Evolutionary conservation across 148 eudicot genomes (phyloP).

Genomic region (Rhododendron mucronatum): DNA sequence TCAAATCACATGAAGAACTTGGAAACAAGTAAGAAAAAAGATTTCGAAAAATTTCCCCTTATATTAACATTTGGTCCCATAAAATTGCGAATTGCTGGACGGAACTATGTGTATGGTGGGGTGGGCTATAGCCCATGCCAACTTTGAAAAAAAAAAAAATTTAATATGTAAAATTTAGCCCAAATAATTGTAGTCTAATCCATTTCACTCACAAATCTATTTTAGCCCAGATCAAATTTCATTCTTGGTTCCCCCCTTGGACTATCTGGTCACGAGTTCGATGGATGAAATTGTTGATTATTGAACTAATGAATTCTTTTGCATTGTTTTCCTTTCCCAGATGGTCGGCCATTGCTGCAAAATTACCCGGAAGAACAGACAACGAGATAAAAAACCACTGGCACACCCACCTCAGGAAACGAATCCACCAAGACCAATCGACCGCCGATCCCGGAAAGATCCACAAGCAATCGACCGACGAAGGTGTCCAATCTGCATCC

Average conservation of each 20-base stretch:
- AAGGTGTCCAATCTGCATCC: background rate
- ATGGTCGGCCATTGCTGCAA: conserved; percentile 35
- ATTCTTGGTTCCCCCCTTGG: too few relatives aligned
- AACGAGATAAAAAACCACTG: conserved; percentile 36
- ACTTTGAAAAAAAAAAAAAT: too few relatives aligned
- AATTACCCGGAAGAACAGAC: conserved; percentile 36
- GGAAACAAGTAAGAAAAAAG: conserved; percentile 34
- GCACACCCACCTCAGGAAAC: conserved; percentile 32
- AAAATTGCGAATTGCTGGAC: too few relatives aligned
- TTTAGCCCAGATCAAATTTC: too few relatives aligned
- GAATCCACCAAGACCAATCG: background rate
- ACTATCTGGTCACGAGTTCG: too few relatives aligned
- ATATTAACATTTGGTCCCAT: background rate
- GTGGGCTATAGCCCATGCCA: too few relatives aligned
- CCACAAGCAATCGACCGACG: background rate
- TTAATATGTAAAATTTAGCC: too few relatives aligned
- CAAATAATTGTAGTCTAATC: too few relatives aligned
- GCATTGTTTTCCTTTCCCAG: conserved; percentile 11
- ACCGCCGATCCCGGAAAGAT: background rate
- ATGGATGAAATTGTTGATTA: too few relatives aligned
- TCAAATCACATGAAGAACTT: conserved; percentile 26
- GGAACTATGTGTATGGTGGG: too few relatives aligned
- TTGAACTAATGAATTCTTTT: background rate
- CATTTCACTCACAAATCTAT: too few relatives aligned
- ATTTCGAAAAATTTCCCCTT: background rate